Evolutionary conservation across 2,329 filamentous ascomycete species (phyloP), one percentile per base, ranked within the genome.

Genomic region (Cladosporium colombiae): DNA sequence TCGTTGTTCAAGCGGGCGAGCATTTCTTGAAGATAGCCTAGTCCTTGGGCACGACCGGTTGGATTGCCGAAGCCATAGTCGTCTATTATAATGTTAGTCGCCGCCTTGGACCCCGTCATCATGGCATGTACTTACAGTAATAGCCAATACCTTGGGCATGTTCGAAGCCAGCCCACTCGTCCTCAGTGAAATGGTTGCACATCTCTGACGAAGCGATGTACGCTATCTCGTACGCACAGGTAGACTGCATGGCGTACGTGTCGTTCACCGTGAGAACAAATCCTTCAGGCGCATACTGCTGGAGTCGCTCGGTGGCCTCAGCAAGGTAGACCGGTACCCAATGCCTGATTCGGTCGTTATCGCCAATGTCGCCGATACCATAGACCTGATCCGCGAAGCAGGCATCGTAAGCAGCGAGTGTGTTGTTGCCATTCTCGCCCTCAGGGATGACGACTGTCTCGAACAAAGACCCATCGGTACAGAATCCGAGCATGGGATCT

Each of bases 131-230:
- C 78, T 44, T 31, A 63, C 61, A 81, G 73, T 78, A 80, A 76
- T 82, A 87, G 62, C 82, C 80, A 40, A 85, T 79, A 68, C 86
- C 85, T 11, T 85, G 73, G 3, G 80, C 81, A 67, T 82, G 81
- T 65, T 84, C 84, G 70, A 84, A 86, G 21, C 82, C 83, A 23
- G 78, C 74, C 84, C 84, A 86, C 71, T 86, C 84, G 58, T 83
- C 79, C 53, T 79, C 77, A 0, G 84, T 86, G 74, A 86, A 86
- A 29, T 86, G 78, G 23, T 72, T 69, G 74, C 84, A 86, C 74
- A 86, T 86, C 35, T 81, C 78, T 4, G 81, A 85, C 65, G 73
- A 74, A 23, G 82, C 82, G 18, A 86, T 78, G 68, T 81, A 84
- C 44, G 76, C 81, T 56, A 76, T 77, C 72, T 87, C 85, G 69